phyloP scores from a whole-genome alignment of 2,329 filamentous ascomycete species.

The Penicillium sp. region DNA sequence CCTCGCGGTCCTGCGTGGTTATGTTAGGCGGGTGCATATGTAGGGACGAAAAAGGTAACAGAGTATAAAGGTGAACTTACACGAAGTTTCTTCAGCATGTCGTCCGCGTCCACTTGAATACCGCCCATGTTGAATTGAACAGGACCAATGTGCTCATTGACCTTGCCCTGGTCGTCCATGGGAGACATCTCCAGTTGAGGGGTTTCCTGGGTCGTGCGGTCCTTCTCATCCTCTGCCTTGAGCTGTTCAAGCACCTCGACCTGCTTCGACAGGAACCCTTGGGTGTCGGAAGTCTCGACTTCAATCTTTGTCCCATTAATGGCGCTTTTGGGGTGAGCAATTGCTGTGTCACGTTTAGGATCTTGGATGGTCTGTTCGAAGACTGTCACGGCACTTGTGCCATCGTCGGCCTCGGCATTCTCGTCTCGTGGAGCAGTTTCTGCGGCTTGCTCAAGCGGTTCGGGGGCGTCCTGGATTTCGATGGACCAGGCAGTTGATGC shows the following conservation, averaged over 20 bases:
- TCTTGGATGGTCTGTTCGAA: conserved; percentile 83
- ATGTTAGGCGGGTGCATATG: conserved; percentile 21
- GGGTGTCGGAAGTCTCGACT: conserved; percentile 72
- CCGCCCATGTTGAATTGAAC: conserved; percentile 99
- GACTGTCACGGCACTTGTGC: conserved; percentile 67
- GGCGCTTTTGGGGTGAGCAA: conserved; percentile 55
- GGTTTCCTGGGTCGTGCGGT: conserved; percentile 38
- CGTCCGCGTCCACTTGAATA: conserved; percentile 92
- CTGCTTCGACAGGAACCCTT: conserved; percentile 76
- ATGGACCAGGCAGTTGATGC: conserved; percentile 84
- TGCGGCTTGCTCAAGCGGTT: conserved; percentile 28
- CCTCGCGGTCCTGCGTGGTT: conserved; percentile 46
- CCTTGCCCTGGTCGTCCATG: conserved; percentile 46
- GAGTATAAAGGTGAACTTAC: no score
- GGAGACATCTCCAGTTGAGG: conserved; percentile 42
- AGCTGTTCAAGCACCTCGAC: conserved; percentile 73
- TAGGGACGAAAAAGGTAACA: no score
- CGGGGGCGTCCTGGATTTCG: conserved; percentile 68
- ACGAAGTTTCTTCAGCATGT: conserved; percentile 86
- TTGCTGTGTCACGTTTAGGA: conserved; percentile 66
- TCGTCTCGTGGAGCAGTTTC: conserved; percentile 32
- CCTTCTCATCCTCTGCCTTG: conserved; percentile 59
- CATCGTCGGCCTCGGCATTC: conserved; percentile 30
- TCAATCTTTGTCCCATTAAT: conserved; percentile 54
- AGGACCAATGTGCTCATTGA: conserved; percentile 84